These are phyloP conservation scores for Clavispora santaluciae DNA, from an alignment of 805 yeast genomes.

Conservation along the genomic window DNA sequence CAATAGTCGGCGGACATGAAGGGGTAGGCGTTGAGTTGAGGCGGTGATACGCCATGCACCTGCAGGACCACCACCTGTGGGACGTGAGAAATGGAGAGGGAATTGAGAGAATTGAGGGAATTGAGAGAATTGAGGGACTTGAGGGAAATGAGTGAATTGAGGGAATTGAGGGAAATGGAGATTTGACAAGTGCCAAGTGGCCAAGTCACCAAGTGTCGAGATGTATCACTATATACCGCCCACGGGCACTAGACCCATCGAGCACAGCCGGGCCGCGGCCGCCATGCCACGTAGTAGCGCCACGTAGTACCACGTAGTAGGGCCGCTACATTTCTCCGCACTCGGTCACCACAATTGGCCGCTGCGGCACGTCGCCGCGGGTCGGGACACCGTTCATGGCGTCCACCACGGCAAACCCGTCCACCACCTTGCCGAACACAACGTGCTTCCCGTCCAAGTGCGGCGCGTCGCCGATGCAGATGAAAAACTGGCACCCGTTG, in stretches of 20 bases:
- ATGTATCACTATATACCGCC: too few species aligned
- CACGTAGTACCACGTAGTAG: too few species aligned
- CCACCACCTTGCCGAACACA: constrained; percentile 45
- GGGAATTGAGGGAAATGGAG: too few species aligned
- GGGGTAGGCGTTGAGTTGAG: neutral
- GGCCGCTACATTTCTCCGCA: constrained; percentile 9
- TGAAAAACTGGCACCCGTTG: constrained; percentile 46
- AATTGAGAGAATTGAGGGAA: too few species aligned
- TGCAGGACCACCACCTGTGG: neutral
- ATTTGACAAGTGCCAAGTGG: too few species aligned
- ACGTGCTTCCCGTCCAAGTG: constrained; percentile 45
- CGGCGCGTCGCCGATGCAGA: constrained; percentile 26
- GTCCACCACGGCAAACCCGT: constrained; percentile 33
- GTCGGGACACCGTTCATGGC: constrained; percentile 16
- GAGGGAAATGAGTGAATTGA: too few species aligned
- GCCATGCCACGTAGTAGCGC: too few species aligned
- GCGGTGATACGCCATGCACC: neutral
- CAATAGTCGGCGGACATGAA: constrained; percentile 82
- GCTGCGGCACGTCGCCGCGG: constrained; percentile 2
- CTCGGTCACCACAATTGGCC: constrained; percentile 1
- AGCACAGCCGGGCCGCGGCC: too few species aligned
- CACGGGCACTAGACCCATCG: too few species aligned
- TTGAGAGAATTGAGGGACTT: too few species aligned
- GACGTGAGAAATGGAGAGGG: too few species aligned
- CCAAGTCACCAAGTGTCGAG: too few species aligned